Evolutionary conservation across 176 grass and related monocot species (phyloP).

Genomic region (Alopecurus myosuroides): DNA sequence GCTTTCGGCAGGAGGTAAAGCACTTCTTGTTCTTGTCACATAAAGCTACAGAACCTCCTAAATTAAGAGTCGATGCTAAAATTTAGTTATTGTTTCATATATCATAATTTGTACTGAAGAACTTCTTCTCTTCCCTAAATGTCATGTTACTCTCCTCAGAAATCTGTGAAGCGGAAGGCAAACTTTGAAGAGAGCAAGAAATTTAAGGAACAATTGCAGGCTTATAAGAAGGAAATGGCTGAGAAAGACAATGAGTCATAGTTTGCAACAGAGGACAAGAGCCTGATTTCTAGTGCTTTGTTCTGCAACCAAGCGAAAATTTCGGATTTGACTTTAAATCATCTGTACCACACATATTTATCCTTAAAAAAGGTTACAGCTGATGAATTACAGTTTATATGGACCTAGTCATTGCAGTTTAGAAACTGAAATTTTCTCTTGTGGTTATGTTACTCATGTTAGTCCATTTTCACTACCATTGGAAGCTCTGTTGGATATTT

Average conservation of each 20-base stretch:
- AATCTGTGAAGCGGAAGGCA: slow-evolving; percentile 84
- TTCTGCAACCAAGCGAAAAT: not conserved
- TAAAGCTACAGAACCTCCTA: not conserved
- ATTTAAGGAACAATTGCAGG: slow-evolving; percentile 74
- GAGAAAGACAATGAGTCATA: slow-evolving; percentile 41
- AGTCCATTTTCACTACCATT: not conserved
- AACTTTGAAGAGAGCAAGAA: slow-evolving; percentile 91
- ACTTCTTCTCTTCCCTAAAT: slow-evolving; percentile 5
- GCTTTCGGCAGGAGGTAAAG: slow-evolving; percentile 73
- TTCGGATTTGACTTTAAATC: not conserved
- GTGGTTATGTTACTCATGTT: not conserved
- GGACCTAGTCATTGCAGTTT: not conserved
- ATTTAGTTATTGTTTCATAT: not conserved
- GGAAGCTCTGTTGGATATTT: not conserved
- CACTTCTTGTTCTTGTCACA: not conserved
- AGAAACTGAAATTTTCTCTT: not conserved
- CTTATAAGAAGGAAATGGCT: slow-evolving; percentile 75
- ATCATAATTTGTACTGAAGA: not conserved
- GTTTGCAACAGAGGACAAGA: not conserved
- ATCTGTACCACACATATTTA: not conserved
- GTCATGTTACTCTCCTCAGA: slow-evolving; percentile 26
- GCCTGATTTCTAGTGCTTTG: slow-evolving; percentile 2
- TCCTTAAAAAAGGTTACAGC: not conserved
- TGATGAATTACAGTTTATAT: not conserved
- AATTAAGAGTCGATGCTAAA: not conserved